These are phyloP conservation scores for Cutaneotrichosporon dermatis DNA, from an alignment of 1,284 basidiomycete genomes.

Conservation along the genomic window DNA sequence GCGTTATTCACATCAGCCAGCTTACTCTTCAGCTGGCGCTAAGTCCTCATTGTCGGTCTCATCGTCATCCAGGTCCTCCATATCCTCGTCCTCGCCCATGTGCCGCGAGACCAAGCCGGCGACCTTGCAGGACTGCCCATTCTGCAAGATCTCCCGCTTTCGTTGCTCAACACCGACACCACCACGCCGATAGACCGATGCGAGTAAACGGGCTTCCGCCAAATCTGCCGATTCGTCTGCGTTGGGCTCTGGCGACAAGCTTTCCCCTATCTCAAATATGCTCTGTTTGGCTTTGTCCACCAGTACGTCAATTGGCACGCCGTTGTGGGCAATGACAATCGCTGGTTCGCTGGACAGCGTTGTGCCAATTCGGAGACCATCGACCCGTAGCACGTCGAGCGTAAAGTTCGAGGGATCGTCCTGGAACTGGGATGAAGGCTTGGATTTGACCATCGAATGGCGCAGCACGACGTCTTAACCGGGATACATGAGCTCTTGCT, in stretches of 20 bases:
- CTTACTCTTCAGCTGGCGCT: slow-evolving; percentile 32
- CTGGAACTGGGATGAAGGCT: slow-evolving; percentile 9
- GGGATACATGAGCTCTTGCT: slow-evolving; percentile 18
- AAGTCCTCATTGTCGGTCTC: not conserved
- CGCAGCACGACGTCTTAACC: slow-evolving; percentile 33
- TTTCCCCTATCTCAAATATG: slow-evolving; percentile 22
- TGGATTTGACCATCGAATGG: slow-evolving; percentile 39
- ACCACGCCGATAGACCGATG: slow-evolving; percentile 22
- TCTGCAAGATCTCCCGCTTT: slow-evolving; percentile 16
- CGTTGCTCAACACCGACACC: slow-evolving; percentile 29
- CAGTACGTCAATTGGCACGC: slow-evolving; percentile 27
- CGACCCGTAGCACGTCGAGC: slow-evolving; percentile 30
- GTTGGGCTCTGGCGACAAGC: slow-evolving; percentile 15
- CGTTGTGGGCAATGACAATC: slow-evolving; percentile 28
- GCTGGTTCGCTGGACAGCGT: slow-evolving; percentile 31
- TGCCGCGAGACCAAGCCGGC: slow-evolving; percentile 20
- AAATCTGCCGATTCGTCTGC: slow-evolving; percentile 24
- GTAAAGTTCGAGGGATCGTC: slow-evolving; percentile 28
- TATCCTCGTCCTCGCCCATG: slow-evolving; percentile 1
- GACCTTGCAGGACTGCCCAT: slow-evolving; percentile 25
- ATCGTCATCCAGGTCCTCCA: not conserved
- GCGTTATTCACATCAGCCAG: not conserved
- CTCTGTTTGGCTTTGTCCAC: slow-evolving; percentile 18
- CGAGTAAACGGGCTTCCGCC: slow-evolving; percentile 16
- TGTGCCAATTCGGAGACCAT: slow-evolving; percentile 25